Conservation (phyloP, 2,329 filamentous ascomycete species). For the Fusarium sp. region DNA sequence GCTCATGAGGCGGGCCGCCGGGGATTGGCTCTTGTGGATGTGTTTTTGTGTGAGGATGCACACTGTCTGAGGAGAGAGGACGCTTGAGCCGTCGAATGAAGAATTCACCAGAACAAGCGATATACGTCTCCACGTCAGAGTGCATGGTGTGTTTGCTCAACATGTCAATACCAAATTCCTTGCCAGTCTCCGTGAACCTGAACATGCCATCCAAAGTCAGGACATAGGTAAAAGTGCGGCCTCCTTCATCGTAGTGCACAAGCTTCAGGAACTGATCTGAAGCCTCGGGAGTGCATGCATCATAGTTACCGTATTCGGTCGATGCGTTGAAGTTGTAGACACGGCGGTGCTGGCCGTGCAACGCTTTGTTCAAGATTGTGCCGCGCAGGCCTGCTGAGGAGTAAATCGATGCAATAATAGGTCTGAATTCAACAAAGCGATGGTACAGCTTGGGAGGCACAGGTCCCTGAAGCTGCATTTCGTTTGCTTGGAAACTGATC, state of each 20-base stretch:
- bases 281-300: constrained; percentile 76
- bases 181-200: constrained; percentile 94
- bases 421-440: constrained; percentile 92
- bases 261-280: constrained; percentile 86
- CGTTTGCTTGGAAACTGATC: constrained; percentile 87
- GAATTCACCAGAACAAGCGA: constrained; percentile 94
- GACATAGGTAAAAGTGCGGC: constrained; percentile 91
- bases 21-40: constrained; percentile 65
- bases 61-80: constrained; percentile 59
- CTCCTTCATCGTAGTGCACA: constrained; percentile 86
- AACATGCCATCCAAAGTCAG: constrained; percentile 88
- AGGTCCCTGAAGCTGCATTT: constrained; percentile 88
- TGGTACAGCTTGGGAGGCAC: constrained; percentile 87
- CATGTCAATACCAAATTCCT: constrained; percentile 94
- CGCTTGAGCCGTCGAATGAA: constrained; percentile 79
- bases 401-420: constrained; percentile 92
- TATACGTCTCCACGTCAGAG: constrained; percentile 89
- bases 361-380: constrained; percentile 82
- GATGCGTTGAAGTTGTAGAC: constrained; percentile 89
- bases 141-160: constrained; percentile 98
- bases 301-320: constrained; percentile 79
- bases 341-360: constrained; percentile 90
- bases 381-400: constrained; percentile 81
- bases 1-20: constrained; percentile 60
- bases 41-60: constrained; percentile 60